phyloP scores from a whole-genome alignment of 768 basidiomycete species.

The Myochromella boudieri region DNA sequence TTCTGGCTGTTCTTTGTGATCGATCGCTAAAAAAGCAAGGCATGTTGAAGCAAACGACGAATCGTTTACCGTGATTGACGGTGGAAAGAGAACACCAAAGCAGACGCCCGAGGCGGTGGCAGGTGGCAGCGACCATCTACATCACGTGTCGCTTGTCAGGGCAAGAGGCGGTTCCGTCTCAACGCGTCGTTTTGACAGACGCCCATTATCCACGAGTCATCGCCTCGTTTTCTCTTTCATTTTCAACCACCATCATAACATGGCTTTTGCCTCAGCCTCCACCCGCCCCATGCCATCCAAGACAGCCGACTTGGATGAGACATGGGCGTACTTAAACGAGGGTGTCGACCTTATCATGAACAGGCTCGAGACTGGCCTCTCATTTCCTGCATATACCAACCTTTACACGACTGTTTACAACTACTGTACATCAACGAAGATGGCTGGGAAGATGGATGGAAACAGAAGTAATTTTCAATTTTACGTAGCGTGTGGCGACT shows the following conservation, averaged over 20 bases:
- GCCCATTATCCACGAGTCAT: constrained; percentile 11
- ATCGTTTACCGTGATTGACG: too few relatives aligned
- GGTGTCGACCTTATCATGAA: constrained; percentile 93
- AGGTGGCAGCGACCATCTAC: too few relatives aligned
- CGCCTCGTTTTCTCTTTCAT: neutral
- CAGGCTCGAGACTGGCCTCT: constrained; percentile 79
- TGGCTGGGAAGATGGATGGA: constrained; percentile 62
- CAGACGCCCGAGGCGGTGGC: too few relatives aligned
- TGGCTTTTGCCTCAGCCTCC: constrained; percentile 12
- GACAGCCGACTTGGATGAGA: constrained; percentile 77
- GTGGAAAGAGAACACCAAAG: neutral
- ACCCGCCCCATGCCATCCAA: constrained; percentile 56
- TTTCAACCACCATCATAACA: constrained; percentile 1
- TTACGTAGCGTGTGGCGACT: constrained; percentile 7
- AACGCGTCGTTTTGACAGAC: constrained; percentile 11
- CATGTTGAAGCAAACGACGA: too few relatives aligned
- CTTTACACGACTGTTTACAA: constrained; percentile 94
- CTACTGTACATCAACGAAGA: constrained; percentile 92
- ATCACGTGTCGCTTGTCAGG: constrained; percentile 9
- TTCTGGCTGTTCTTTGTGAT: too few relatives aligned
- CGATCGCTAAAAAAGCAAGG: too few relatives aligned
- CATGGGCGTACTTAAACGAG: constrained; percentile 82
- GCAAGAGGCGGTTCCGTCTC: constrained; percentile 11
- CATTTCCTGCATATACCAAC: constrained; percentile 71
- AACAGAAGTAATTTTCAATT: constrained; percentile 64